Base-by-base conservation (phyloP, 495 filamentous ascomycete species). In the Trichocladium antarcticum region DNA sequence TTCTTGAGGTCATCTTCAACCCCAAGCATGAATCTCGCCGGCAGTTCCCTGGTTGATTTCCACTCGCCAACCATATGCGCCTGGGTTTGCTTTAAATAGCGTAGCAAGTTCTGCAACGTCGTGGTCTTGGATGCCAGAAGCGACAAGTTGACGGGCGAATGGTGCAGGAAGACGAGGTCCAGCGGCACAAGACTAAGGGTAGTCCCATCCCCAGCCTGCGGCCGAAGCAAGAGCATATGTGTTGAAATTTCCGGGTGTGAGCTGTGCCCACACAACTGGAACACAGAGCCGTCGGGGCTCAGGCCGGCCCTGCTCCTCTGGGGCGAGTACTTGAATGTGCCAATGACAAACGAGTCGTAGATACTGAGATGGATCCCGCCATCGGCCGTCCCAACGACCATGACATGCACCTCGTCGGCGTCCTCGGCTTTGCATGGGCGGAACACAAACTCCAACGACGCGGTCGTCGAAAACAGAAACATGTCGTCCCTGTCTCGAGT, bases 271-370 rank as follows among this genome's bases (percentile, higher is more conserved):
- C 72, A 65, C 34, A 81, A 66, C 49, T 75, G 68, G 43, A 66
- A 56, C 21, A 45, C 29, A n/a, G n/a, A n/a, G 5, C 31, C 45
- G 9, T 28, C 24, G 5, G 31, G 11, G 4, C 10, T 10, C 12
- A 3, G 4, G 5, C 31, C 5, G 12, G 9, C 2, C 9, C 12
- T 32, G 5, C 10, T 42, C 21, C 42, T 29, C 5, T 15, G 34
- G 20, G 51, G 50, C 6, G 50, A 17, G 39, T 79, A 57, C 6
- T 67, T 61, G 43, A 87, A 77, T 16, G 72, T 78, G 1, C 92
- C 88, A 47, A 95, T 84, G 46, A 85, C 74, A 56, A 96, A 89
- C 14, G 84, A 90, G 58, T 95, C 86, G 63, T 93, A 95, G 44
- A 95, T 87, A 47, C 83, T 84, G 24, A 95, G 66, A 54, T 89